Conservation (phyloP, 352 stramenopile genomes). For the Phytophthora capsici region DNA sequence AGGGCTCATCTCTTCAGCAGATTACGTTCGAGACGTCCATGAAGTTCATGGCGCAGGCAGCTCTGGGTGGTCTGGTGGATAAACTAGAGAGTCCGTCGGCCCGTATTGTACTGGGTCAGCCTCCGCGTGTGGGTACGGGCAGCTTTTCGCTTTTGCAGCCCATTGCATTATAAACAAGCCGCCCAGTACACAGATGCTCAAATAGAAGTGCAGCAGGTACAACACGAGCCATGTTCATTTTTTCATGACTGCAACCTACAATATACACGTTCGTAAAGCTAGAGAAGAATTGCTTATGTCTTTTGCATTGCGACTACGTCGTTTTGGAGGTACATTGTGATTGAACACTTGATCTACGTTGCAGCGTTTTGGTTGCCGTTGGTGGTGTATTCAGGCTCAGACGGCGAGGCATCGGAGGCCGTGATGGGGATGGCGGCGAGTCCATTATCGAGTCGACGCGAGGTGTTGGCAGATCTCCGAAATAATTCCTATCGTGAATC, state of each 20-base stretch:
- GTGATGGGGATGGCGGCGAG: slow-evolving; percentile 15
- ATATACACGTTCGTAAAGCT: slow-evolving; percentile 42
- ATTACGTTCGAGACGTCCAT: slow-evolving; percentile 99
- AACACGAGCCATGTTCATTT: slow-evolving; percentile 40
- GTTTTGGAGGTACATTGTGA: slow-evolving; percentile 8
- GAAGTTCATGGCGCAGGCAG: slow-evolving; percentile 97
- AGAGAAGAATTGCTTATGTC: slow-evolving; percentile 1
- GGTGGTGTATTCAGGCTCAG: slow-evolving; percentile 57
- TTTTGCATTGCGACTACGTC: neutral
- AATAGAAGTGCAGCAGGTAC: slow-evolving; percentile 36
- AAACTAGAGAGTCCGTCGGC: slow-evolving; percentile 93
- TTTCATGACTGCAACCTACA: slow-evolving; percentile 43
- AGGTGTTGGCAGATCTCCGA: slow-evolving; percentile 41
- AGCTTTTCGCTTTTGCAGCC: slow-evolving; percentile 95
- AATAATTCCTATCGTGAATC: slow-evolving; percentile 54
- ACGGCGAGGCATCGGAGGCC: slow-evolving; percentile 32
- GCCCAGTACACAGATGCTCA: slow-evolving; percentile 14
- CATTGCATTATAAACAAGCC: slow-evolving; percentile 69
- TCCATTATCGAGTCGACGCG: neutral
- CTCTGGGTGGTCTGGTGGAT: slow-evolving; percentile 91
- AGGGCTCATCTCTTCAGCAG: slow-evolving; percentile 97
- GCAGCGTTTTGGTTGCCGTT: slow-evolving; percentile 34
- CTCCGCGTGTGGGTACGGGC: slow-evolving; percentile 95
- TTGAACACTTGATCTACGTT: slow-evolving; percentile 56
- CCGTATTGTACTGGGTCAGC: slow-evolving; percentile 95